Evolutionary conservation across 768 basidiomycete genomes (phyloP), one percentile per base, ranked within the genome.

Genomic region (Rhizopogon vinicolor): DNA sequence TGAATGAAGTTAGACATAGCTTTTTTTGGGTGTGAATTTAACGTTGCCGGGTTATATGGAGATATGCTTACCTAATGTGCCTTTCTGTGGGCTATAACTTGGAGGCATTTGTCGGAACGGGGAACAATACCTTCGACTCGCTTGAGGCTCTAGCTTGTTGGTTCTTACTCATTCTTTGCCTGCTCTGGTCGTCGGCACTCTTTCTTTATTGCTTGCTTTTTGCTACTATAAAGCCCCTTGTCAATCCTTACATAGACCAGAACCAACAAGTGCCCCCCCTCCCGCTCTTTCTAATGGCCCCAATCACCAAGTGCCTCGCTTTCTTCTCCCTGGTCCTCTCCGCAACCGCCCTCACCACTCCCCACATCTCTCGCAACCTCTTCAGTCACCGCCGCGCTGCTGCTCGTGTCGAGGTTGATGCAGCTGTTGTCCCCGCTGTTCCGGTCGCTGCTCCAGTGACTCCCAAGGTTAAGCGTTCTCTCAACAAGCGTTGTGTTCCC

Each of bases 281-380:
- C 52, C 31, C 58, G 31, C 56, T 31, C 57, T 40, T 45, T 60
- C 25, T 35, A 52, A 65, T 62, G 65, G 67, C 65, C 29, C 74
- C 75, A 61, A 67, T 78, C 71, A 9, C 70, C 60, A 76, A 74
- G 62, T 61, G 70, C 62, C 41, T 83, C 64, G 59, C 79, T 61
- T 61, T 81, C 59, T 56, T 80, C 63, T 61, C 68, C 58, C 57
- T 79, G 64, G 70, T 76, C 60, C 60, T 81, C 68, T 69, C 75
- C 43, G 71, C 65, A 44, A 16, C 60, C 41, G 68, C 70, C 53
- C 53, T 75, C 48, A 66, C 74, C 0, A 72, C 68, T 37, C 76
- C 76, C 2, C 75, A 77, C 52, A 37, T 64, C n/a, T 51, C 68
- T n/a, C 73, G 71, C 44, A 56, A 64, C 51, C 58, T 59, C 5